Evolutionary conservation across 306 rosid genomes (phyloP), one percentile per base, ranked within the genome.

Genomic region (Sophora flavescens): DNA sequence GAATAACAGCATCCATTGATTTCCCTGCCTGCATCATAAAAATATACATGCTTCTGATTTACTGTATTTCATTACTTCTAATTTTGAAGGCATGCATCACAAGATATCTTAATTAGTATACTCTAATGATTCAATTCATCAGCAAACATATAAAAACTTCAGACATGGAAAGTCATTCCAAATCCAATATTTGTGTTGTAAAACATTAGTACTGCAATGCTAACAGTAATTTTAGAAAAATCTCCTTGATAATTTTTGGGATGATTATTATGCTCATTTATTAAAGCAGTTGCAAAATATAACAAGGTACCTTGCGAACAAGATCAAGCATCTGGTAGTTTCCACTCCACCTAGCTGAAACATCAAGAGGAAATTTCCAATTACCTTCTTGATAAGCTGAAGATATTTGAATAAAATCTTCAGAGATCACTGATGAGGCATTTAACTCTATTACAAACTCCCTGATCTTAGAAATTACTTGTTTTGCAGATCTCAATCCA

Each of bases 281-380:
- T 50, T 14, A 60, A 76, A 72, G 72, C 14, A 83, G 68, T 14
- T 12, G 17, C 32, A 35, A 59, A 39, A 71, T 33, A 35, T 18
- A 54, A 67, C 7, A 17, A 74, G 68, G 64, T 87, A 95, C 99
- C 99, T 95, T 95, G 80, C 80, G 79, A 41, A 87, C 96, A 53
- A 95, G 79, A 81, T 92, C 97, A 51, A 95, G 97, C 97, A 92
- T 91, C 86, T 92, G 99, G 89, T 91, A 95, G 78, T 85, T 85
- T 76, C 98, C 98, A 71, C 93, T 95, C 99, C 99, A 96, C 76
- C 93, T 82, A 38, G 93, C 77, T 16, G 98, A 92, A 81, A 91
- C 81, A 84, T 96, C 99, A 44, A 96, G 93, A 14, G 99, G 99
- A 84, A 84, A 83, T 75, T 89, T 96, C 99, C 99, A 96, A 38